Conservation (phyloP, 306 rosid genomes). For the Begonia masoniana region DNA sequence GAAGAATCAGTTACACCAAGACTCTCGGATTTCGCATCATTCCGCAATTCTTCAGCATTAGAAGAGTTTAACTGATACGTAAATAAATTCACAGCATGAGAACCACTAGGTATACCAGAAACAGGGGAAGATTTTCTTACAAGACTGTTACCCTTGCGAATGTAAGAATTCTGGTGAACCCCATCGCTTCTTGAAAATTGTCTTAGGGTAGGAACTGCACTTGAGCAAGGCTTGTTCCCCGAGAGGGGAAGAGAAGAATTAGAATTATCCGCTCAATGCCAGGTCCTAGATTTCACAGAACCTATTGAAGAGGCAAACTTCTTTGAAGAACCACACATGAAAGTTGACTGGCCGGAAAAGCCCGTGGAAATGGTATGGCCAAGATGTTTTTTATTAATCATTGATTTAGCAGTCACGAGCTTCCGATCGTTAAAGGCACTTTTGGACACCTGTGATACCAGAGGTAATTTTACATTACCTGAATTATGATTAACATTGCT, state of each 20-base stretch:
- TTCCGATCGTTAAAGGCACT: conserved; percentile 20
- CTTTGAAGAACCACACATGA: conserved; percentile 21
- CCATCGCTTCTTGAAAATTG: conserved; percentile 31
- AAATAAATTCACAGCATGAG: conserved; percentile 20
- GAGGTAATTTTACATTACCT: conserved; percentile 15
- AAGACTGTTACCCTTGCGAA: conserved; percentile 92
- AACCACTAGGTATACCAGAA: conserved; percentile 32
- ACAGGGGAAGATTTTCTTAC: conserved; percentile 51
- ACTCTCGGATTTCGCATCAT: conserved; percentile 28
- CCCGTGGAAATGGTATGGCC: conserved; percentile 17
- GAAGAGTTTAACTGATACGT: conserved; percentile 23
- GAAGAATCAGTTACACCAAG: conserved; percentile 19
- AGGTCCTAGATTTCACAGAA: conserved; percentile 47
- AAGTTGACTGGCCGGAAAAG: conserved; percentile 23
- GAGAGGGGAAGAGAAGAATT: conserved; percentile 18
- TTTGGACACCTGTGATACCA: conserved; percentile 31
- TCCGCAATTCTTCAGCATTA: conserved; percentile 30
- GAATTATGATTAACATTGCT: conserved; percentile 13
- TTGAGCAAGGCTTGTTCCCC: conserved; percentile 24
- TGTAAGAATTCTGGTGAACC: conserved; percentile 56
- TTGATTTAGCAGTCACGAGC: conserved; percentile 16
- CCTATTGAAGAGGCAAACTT: conserved; percentile 32
- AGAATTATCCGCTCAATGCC: conserved; percentile 44
- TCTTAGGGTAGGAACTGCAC: conserved; percentile 31
- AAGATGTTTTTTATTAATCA: conserved; percentile 32